Base-by-base conservation (phyloP, 2,329 filamentous ascomycete species). In the Acarospora socialis region DNA sequence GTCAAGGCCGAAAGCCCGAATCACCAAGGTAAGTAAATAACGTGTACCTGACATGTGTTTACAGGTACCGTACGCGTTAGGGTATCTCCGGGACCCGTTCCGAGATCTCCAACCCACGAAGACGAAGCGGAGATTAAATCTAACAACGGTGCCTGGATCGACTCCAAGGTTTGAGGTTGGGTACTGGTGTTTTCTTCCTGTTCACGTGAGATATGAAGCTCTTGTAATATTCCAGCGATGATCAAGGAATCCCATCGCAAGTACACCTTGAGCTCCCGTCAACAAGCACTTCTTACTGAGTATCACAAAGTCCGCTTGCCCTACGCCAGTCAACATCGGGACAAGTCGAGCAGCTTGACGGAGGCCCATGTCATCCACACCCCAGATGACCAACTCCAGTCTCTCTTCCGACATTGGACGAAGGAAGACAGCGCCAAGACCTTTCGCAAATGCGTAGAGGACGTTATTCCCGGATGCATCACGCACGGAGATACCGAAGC, bases 331-430 rank as follows among this genome's bases (percentile, higher is more conserved):
- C 31, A 71, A 47, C 41, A 65, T 62, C 0, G 70, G 69, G 15
- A 70, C 54, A 21, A 73, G 49, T 18, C 68, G 57, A 4, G 64
- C 60, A 23, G 66, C 68, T 34, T 63, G 56, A 19, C 53, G 49
- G 28, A 72, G 47, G 4, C 60, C 63, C 14, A 53, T 48, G 14
- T 50, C 48, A 47, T 70, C 63, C 15, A 46, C 43, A 10, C 66
- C 70, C 70, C 68, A 73, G 5, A 73, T 46, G 3, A 73, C 60
- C 21, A 73, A 47, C 43, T 70, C 68, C 30, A 73, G 50, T 32
- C 60, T 50, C 34, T 64, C 61, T 17, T 53, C 48, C 2, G 49
- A 44, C 17, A 66, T 40, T 3, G 68, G 68, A 14, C 61, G 55
- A 8, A 73, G 45, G 41, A 65, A 73, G 10, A 67, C 57, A 3